Base-by-base conservation (phyloP, 2,329 filamentous ascomycete genomes). In the Penicillium sp. region DNA sequence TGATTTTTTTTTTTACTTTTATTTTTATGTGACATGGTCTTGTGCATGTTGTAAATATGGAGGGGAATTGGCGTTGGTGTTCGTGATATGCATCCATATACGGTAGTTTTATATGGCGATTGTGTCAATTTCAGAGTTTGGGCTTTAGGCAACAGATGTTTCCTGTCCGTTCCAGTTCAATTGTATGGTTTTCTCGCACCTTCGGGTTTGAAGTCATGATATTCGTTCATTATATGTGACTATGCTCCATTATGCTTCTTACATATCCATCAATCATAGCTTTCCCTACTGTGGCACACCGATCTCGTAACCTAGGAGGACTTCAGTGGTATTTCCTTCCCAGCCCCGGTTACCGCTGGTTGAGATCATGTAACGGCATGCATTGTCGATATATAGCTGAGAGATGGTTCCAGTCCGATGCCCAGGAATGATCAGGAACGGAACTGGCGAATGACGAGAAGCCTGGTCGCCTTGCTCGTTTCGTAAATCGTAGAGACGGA, bases 391-490 rank as follows among this genome's bases (percentile, higher is more conserved):
- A 62, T 91, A 93, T 9, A 97, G 72, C 53, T 85, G 83, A 0
- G 85, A 88, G 37, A 96, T 91, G 37, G 95, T 88, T 39, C 91
- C 91, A 0, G 90, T 90, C 15, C 88, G 76, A 63, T 85, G 93
- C 0, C 93, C 93, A 0, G 93, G 93, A 22, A 98, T 84, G 57
- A 98, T 96, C n/a, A 95, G 78, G 68, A 97, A 98, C 0, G 93
- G 93, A 0, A 95, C 88, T 0, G 85, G 83, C 0, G 87, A 87
- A 64, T 88, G 85, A 61, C 84, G 87, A 34, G 78, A 75, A 1
- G 77, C 71, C 22, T 79, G 76, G 29, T 80, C 78, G 46, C 86
- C 80, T 38, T 82, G 81, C 19, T 80, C 78, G 45, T 86, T 80
- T 40, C 82, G 81, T 17, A 97, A 75, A 64, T 98, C 93, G 66